Base-by-base conservation (phyloP, 257 asterid genomes). In the Jasminum sambac region DNA sequence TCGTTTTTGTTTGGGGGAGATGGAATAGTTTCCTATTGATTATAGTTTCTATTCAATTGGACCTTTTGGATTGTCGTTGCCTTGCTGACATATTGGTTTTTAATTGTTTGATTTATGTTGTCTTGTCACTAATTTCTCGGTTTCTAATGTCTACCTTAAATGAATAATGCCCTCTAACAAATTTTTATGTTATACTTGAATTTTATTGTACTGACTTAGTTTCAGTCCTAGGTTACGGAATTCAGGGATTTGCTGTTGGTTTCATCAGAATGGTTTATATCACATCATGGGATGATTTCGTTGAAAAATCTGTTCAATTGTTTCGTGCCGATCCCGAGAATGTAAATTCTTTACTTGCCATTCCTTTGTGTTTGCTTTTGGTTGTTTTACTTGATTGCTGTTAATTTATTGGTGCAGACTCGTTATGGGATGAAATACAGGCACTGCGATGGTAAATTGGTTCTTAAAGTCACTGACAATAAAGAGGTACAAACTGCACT, bases 401-500 rank as follows among this genome's bases (percentile, higher is more conserved):
- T 58, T 68, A 48, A 9, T 64, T 63, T 36, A 25, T 36, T 60
- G 66, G 46, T 24, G 43, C 91, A 92, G 96, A 92, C 96, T 69
- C 92, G 97, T 30, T 92, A 90, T 67, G 69, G 68, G 71, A 87
- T 92, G 97, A 92, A 90, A 72, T 92, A 92, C 83, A 82, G 98
- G 76, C 87, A 90, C 64, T 87, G 92, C 55, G 98, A 90, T 23
- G 97, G 97, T 52, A 90, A 92, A 82, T 78, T 92, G 89, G 90
- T 92, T 60, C 90, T 92, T n/a, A 92, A 92, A 74, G 98, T 92
- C 69, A 90, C 97, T 10, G 93, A 88, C 70, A 85, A 92, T 77
- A 90, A 78, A 78, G 86, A 81, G 98, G 97, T 92, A 78, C 72
- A 50, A 0, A 10, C 26, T 36, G 34, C 3, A 19, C 16, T 55